Conservation (phyloP, 139 green algal genomes). For the Mesotaenium endlicherianum region DNA sequence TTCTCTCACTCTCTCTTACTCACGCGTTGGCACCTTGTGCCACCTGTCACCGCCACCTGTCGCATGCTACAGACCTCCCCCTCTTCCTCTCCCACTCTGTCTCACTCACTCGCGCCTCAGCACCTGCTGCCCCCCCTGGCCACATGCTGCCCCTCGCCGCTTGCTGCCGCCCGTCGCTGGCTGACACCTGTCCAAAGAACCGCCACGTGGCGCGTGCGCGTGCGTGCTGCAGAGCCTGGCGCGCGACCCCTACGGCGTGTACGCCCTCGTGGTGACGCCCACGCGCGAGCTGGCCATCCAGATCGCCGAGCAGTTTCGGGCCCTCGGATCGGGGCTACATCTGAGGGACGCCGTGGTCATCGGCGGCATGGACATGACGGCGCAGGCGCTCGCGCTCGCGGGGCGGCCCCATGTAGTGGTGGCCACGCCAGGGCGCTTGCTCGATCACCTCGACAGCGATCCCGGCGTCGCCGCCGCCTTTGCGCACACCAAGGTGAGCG, state of each 20-base stretch:
- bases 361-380: conserved; percentile 83
- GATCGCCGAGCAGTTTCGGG: conserved; percentile 88
- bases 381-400: conserved; percentile 72
- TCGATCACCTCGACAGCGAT: conserved; percentile 38
- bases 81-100: no score
- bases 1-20: no score
- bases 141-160: no score
- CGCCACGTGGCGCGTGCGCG: no score
- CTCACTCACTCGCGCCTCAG: no score
- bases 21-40: no score
- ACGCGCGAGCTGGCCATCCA: conserved; percentile 96
- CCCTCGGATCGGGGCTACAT: conserved; percentile 67
- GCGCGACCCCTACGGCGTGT: conserved; percentile 89
- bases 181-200: no score
- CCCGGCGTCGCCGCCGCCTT: conserved; percentile 1
- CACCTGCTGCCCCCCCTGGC: no score
- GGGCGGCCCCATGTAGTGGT: conserved; percentile 87
- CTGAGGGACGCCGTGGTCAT: conserved; percentile 74
- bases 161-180: no score
- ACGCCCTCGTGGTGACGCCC: conserved; percentile 85
- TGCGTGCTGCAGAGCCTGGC: conserved; percentile 85
- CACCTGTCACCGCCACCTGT: no score
- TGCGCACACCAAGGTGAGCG: conserved; percentile 14
- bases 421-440: conserved; percentile 86
- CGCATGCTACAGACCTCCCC: no score